Base-by-base conservation (phyloP, 2,329 filamentous ascomycete genomes). In the Verticillium tricorpus region DNA sequence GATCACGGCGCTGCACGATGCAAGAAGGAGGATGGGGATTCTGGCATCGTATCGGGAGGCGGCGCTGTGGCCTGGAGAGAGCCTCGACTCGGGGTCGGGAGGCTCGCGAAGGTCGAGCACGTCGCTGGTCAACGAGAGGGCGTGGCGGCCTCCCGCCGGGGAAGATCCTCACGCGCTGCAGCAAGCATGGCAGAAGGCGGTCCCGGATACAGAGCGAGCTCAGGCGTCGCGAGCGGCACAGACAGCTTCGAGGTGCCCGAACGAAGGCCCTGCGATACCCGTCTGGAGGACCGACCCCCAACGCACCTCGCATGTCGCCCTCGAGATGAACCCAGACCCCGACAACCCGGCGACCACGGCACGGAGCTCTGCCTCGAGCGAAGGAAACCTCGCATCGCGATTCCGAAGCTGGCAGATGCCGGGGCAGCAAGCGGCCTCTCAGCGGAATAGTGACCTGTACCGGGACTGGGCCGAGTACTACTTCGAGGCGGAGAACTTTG, bases 401-500 rank as follows among this genome's bases (percentile, higher is more conserved):
- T 58, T 58, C 14, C 56, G 25, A 9, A 28, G 25, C 9, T 58
- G 56, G 56, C 56, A 40, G 22, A 50, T 22, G 3, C 12, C 37
- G 22, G 35, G 45, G 11, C 45, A 55, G 45, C 28, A 17, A 12
- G 58, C 50, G 40, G 25, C 45, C 12, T n/a, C 56, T 4, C 61
- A 65, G 59, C 12, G 37, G n/a, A 31, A 45, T 11, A 15, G 57
- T 14, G 63, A 66, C 19, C 19, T 65, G 17, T 66, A 66, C 39
- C 63, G 63, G 11, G 64, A 66, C 45, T 66, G 65, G 65, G 65
- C 65, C 8, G 65, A 66, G 25, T 66, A 66, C 34, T 66, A 66
- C 56, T 66, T 66, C n/a, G 60, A 65, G 14, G 59, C 64, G 5
- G 61, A 56, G 11, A 65, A 65, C 31, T 65, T 65, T 34, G 34